These are phyloP conservation scores for Termitomyces sp. DNA, from an alignment of 768 basidiomycete genomes.

Conservation along the genomic window DNA sequence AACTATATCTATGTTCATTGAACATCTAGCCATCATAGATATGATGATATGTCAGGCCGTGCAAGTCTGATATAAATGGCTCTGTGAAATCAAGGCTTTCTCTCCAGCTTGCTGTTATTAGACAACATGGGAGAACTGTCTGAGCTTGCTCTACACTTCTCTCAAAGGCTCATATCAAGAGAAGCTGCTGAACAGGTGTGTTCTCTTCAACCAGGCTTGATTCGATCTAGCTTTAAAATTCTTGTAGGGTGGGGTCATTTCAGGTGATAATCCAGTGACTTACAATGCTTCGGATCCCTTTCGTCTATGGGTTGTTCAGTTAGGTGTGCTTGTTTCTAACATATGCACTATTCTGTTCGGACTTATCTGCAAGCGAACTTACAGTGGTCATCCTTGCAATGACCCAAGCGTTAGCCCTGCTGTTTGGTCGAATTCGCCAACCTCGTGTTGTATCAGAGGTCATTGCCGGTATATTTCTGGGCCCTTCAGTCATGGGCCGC, in stretches of 20 bases:
- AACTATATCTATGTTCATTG: background rate
- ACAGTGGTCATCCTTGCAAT: conserved; percentile 76
- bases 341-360: background rate
- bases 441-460: conserved; percentile 93
- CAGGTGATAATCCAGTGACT: conserved; percentile 61
- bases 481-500: conserved; percentile 70
- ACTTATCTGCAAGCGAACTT: conserved; percentile 14
- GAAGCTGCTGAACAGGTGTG: conserved; percentile 44
- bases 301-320: conserved; percentile 71
- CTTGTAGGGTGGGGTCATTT: conserved; percentile 69
- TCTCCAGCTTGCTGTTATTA: background rate
- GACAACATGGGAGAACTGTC: conserved; percentile 44
- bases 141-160: conserved; percentile 25
- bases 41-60: background rate
- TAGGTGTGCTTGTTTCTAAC: conserved; percentile 37
- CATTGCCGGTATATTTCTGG: conserved; percentile 83
- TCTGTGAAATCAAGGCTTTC: background rate
- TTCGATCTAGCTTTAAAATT: background rate
- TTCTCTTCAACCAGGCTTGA: background rate
- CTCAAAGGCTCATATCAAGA: conserved; percentile 31
- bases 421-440: conserved; percentile 67
- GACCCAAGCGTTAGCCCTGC: conserved; percentile 66
- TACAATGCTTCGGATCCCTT: conserved; percentile 67
- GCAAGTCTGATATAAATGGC: background rate
- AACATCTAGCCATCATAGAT: background rate